phyloP scores from a whole-genome alignment of 2,329 filamentous ascomycete species.

The Trichothecium sympodiale region DNA sequence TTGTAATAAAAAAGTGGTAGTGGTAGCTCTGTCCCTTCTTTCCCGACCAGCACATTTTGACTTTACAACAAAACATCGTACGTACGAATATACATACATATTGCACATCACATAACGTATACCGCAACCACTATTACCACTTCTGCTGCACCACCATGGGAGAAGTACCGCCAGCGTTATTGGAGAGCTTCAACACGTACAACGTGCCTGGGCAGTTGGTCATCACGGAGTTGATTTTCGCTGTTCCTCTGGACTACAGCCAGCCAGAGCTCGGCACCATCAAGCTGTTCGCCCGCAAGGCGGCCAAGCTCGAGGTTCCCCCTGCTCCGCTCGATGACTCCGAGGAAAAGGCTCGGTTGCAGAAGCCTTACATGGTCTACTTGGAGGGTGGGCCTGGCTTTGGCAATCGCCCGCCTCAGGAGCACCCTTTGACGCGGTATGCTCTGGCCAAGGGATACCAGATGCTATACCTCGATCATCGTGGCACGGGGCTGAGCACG shows the following conservation, averaged over 20 bases:
- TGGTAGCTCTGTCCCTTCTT: too few relatives aligned
- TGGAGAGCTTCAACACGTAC: conserved; percentile 31
- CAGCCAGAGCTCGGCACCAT: conserved; percentile 50
- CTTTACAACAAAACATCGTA: too few relatives aligned
- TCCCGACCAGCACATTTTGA: too few relatives aligned
- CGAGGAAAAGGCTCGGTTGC: conserved; percentile 11
- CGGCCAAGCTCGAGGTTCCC: conserved; percentile 52
- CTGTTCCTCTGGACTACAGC: conserved; percentile 71
- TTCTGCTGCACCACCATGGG: background rate
- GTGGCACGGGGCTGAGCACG: conserved; percentile 77
- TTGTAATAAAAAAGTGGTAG: too few relatives aligned
- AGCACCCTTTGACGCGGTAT: conserved; percentile 56
- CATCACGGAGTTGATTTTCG: conserved; percentile 75
- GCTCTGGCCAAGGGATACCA: conserved; percentile 76
- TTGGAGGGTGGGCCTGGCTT: conserved; percentile 81
- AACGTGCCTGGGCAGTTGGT: conserved; percentile 52
- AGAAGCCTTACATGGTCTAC: conserved; percentile 55
- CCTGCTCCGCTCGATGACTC: conserved; percentile 31
- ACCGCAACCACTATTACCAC: too few relatives aligned
- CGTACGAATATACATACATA: too few relatives aligned
- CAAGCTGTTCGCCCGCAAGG: conserved; percentile 68
- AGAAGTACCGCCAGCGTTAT: conserved; percentile 22
- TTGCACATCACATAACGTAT: too few relatives aligned
- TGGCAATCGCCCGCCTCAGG: conserved; percentile 64
- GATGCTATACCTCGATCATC: conserved; percentile 77